A percentile compares a stretch with the other conserved stretches of the same genome.
Evolutionary conservation across 805 yeast species (phyloP).

Genomic region (Torulaspora gathmanii): DNA sequence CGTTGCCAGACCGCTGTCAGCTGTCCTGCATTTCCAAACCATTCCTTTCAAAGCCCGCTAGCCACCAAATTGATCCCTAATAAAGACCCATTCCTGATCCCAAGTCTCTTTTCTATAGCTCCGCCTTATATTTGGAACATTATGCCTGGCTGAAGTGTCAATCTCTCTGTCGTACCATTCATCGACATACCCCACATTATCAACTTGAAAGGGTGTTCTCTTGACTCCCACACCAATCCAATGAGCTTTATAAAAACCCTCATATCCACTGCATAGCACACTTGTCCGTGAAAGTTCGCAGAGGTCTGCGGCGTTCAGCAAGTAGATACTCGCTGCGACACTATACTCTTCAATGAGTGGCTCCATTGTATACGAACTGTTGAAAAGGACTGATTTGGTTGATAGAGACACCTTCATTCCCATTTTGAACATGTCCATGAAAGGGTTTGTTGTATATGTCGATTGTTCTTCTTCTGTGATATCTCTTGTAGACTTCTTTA

Average conservation of each 20-base stretch:
- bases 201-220: constrained; percentile 12
- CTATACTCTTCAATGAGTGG: constrained; percentile 36
- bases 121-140: constrained; percentile 32
- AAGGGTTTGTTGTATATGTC: constrained; percentile 29
- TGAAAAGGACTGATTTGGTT: constrained; percentile 29
- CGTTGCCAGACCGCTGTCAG: not conserved
- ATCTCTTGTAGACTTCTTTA: constrained; percentile 19
- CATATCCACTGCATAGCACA: constrained; percentile 29
- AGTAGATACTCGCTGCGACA: constrained; percentile 36
- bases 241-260: constrained; percentile 34
- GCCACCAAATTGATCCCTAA: constrained; percentile 12
- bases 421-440: constrained; percentile 28
- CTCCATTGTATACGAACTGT: constrained; percentile 33
- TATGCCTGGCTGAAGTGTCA: constrained; percentile 32
- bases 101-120: constrained; percentile 26
- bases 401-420: constrained; percentile 31
- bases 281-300: constrained; percentile 33
- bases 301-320: constrained; percentile 32
- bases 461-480: constrained; percentile 20
- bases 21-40: not conserved
- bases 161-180: constrained; percentile 29
- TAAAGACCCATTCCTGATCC: constrained; percentile 31
- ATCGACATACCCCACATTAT: constrained; percentile 26
- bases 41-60: not conserved
- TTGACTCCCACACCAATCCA: constrained; percentile 29